phyloP scores from a whole-genome alignment of 2,329 filamentous ascomycete species.

The Ophiocordyceps sinensis region DNA sequence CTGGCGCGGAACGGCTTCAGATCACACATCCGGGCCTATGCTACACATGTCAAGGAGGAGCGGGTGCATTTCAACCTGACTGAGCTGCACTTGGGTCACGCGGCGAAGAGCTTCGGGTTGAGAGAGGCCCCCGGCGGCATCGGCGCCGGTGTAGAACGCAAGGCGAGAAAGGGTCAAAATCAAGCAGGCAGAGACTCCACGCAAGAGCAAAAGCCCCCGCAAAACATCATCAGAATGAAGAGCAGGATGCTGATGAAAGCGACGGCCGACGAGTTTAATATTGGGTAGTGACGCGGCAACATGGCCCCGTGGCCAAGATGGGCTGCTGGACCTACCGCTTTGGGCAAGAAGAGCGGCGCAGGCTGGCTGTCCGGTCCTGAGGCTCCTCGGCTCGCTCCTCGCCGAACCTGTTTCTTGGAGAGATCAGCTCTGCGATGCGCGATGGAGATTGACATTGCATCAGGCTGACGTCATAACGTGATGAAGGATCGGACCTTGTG shows the following conservation, averaged over 20 bases:
- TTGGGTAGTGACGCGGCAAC: slow-evolving; percentile 30
- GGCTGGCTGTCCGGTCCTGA: background rate
- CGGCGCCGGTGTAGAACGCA: slow-evolving; percentile 37
- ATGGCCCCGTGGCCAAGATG: background rate
- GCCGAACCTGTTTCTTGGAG: no score
- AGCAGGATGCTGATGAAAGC: slow-evolving; percentile 52
- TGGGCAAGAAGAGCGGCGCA: background rate
- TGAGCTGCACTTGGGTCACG: slow-evolving; percentile 77
- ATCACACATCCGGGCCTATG: slow-evolving; percentile 86
- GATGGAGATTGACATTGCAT: no score
- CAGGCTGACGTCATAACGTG: no score
- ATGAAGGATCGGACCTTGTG: no score
- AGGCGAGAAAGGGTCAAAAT: slow-evolving; percentile 23
- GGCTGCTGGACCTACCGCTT: background rate
- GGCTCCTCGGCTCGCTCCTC: no score
- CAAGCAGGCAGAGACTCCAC: slow-evolving; percentile 11
- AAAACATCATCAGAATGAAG: slow-evolving; percentile 40
- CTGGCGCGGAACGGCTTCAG: slow-evolving; percentile 76
- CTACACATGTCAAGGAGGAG: slow-evolving; percentile 80
- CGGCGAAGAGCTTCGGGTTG: slow-evolving; percentile 85
- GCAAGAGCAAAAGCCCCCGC: slow-evolving; percentile 16
- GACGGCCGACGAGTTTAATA: slow-evolving; percentile 52
- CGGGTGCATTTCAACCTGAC: slow-evolving; percentile 83
- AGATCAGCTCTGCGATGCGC: no score
- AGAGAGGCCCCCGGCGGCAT: slow-evolving; percentile 82